phyloP scores from a whole-genome alignment of 768 basidiomycete species.

The Serendipita sp. region DNA sequence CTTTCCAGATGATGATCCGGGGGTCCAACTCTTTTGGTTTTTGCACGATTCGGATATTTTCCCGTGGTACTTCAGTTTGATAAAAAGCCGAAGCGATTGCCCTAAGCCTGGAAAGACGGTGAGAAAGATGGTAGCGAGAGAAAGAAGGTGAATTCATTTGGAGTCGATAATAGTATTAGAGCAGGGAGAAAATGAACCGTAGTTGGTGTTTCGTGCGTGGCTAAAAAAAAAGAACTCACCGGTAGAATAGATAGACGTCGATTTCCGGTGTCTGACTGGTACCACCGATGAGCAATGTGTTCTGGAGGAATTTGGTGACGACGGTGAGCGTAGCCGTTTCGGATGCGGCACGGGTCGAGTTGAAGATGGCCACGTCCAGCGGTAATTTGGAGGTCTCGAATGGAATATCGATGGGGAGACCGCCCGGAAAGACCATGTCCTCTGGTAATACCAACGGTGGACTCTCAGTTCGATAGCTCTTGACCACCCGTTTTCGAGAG shows the following conservation, averaged over 20 bases:
- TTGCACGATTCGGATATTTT: conserved; percentile 83
- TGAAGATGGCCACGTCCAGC: conserved; percentile 83
- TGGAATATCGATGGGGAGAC: conserved; percentile 48
- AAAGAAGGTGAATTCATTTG: conserved; percentile 6
- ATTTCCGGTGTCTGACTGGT: conserved; percentile 71
- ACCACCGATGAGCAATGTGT: conserved; percentile 68
- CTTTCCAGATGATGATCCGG: conserved; percentile 85
- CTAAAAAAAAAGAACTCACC: conserved; percentile 30
- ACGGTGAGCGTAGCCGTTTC: conserved; percentile 57
- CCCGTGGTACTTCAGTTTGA: conserved; percentile 44
- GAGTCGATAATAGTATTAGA: background rate
- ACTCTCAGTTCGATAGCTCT: background rate
- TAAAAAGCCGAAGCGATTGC: conserved; percentile 65
- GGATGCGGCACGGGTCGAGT: conserved; percentile 74
- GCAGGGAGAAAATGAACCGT: background rate
- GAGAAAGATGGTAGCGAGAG: no score
- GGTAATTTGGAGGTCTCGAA: conserved; percentile 83
- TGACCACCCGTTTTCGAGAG: conserved; percentile 1
- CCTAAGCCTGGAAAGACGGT: conserved; percentile 36
- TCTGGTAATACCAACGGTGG: conserved; percentile 12
- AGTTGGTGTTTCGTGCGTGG: background rate
- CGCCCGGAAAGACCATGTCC: conserved; percentile 7
- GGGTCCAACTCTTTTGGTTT: conserved; percentile 90
- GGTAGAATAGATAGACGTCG: conserved; percentile 74
- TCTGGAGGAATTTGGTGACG: conserved; percentile 66